Evolutionary conservation across 1,139 yeast genomes (phyloP).

Genomic region (Scheffersomyces parashehatae): DNA sequence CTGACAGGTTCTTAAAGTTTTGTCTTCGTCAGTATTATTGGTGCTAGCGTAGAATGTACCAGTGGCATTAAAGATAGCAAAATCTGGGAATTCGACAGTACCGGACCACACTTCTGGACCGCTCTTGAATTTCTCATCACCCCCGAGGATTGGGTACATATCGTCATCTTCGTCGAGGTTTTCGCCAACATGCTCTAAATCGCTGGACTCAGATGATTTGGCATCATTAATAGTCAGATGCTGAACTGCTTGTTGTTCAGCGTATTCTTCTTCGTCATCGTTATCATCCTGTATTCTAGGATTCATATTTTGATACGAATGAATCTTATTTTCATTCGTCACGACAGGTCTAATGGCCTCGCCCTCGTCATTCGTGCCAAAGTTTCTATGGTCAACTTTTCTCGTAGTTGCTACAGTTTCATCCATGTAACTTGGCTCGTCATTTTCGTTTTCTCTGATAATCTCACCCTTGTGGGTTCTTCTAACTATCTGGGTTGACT

Average conservation of each 20-base stretch:
- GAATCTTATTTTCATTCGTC: conserved; percentile 4
- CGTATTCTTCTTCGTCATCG: conserved; percentile 15
- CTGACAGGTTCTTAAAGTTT: conserved; percentile 28
- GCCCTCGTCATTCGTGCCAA: conserved; percentile 17
- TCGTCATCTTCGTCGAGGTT: conserved; percentile 7
- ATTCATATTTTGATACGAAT: conserved; percentile 13
- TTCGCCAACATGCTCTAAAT: conserved; percentile 9
- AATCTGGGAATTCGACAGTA: conserved; percentile 53
- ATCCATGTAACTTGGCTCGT: conserved; percentile 27
- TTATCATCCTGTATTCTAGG: conserved; percentile 20
- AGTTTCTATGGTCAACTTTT: conserved; percentile 45
- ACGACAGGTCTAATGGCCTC: neutral
- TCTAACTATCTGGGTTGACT: conserved; percentile 42
- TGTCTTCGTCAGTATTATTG: conserved; percentile 21
- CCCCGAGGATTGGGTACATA: conserved; percentile 5
- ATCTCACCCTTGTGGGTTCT: conserved; percentile 89
- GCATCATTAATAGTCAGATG: conserved; percentile 1
- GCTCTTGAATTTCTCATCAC: conserved; percentile 2
- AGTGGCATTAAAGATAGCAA: conserved; percentile 48
- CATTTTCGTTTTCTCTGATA: conserved; percentile 34
- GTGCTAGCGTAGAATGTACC: conserved; percentile 46
- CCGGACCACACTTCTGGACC: conserved; percentile 54
- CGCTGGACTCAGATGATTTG: conserved; percentile 8
- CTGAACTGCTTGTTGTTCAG: conserved; percentile 1
- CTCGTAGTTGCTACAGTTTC: conserved; percentile 34